Base-by-base conservation (phyloP, 2,329 filamentous ascomycete genomes). In the Exophiala spinifera region DNA sequence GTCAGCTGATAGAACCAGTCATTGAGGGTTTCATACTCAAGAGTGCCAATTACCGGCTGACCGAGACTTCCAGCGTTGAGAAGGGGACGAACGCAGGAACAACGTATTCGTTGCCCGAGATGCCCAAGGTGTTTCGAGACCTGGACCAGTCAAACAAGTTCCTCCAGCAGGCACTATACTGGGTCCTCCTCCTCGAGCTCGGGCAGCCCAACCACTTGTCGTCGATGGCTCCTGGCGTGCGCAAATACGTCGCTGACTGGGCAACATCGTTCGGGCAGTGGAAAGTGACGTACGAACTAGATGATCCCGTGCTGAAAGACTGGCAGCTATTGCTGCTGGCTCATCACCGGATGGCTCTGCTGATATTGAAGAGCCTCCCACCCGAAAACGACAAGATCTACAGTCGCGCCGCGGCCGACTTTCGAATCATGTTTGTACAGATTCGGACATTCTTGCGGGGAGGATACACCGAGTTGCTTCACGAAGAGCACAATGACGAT, bases 341-440 rank as follows among this genome's bases (percentile, higher is more conserved):
- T 17, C 56, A 59, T 21, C 52, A 59, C 21, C 52, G 56, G 14
- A 59, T 59, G 56, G 52, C 56, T 6, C 20, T 59, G 10, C 49
- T 59, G 19, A 49, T 59, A 8, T 31, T 59, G 20, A 55, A 50
- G 20, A 52, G 44, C n/a, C 46, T 55, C 13, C 56, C 49, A n/a
- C 56, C 56, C 34, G 56, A 59, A 3, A 53, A 53, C 33, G 56
- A 59, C 46, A 42, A 37, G 37, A 19, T 19, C 3, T 59, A 55
- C 28, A 46, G 28, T 34, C 56, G 56, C 11, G 52, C 56, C 3
- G 49, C 56, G 7, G 49, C 56, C 10, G 56, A 59, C 33, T 59
- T 59, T 28, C 56, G 52, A 11, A 59, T 59, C 49, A 59, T 59
- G 52, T 55, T 55, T 15, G 56, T 51, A 4, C 56, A 59, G 34